Evolutionary conservation across 352 stramenopile genomes (phyloP), one percentile per base, ranked within the genome.

Genomic region (Pythium pectinolyticum): DNA sequence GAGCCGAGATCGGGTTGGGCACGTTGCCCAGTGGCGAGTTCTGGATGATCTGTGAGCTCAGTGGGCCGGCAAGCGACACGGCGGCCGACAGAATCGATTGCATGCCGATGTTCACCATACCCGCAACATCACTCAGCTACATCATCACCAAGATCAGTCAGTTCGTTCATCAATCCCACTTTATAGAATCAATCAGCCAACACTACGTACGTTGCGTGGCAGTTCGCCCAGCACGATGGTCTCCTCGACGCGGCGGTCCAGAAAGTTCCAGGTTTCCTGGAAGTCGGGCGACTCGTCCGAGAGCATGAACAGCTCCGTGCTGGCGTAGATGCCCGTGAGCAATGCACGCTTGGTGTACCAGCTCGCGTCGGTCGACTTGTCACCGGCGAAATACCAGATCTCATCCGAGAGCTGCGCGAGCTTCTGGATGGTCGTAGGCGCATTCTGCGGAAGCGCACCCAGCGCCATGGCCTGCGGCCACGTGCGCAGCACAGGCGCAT

Each of bases 331-430:
- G 14, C 73, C 82, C 40, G 80, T 88, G 28, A 95, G 77, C 32
- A 92, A 63, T 25, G 84, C 84, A 37, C 84, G 84, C 71, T 95
- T 95, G 25, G 84, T 90, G 71, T 95, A 95, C 86, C 86, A 95
- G 20, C 75, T 88, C 57, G 80, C 63, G 63, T 94, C 84, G 30
- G 80, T 92, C 54, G 87, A 93, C 72, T 89, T 79, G 71, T 96
- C 87, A 30, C 87, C 87, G 27, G 83, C 86, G 68, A 89, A 93
- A 69, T 92, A 92, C 87, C 87, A 96, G 58, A 96, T 89, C 60
- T 94, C 86, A 54, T 96, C 87, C 25, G 81, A 73, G 22, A 93
- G 63, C 60, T 80, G 75, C 24, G 74, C 78, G 25, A 96, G 69
- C 63, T 84, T 89, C 59, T 86, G 76, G 43, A 88, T 75, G 32